phyloP scores from a whole-genome alignment of 2,329 filamentous ascomycete species.

The Amesomyces nigricolor region DNA sequence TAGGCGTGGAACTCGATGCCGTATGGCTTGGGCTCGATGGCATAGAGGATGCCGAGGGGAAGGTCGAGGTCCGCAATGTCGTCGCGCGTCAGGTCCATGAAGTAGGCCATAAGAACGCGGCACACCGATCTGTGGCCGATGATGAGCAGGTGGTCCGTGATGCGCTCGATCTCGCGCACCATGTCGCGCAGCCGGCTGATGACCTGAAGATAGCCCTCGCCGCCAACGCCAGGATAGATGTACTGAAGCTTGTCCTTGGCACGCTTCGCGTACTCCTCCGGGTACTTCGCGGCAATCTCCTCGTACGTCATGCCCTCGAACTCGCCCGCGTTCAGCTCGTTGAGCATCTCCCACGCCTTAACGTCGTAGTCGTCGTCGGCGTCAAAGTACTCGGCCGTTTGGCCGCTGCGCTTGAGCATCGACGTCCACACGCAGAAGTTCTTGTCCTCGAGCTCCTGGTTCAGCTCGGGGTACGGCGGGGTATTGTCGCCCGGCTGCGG shows the following conservation, averaged over 20 bases:
- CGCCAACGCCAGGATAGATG: slow-evolving; percentile 91
- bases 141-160: slow-evolving; percentile 90
- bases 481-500: slow-evolving; percentile 86
- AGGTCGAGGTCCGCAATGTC: slow-evolving; percentile 94
- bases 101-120: slow-evolving; percentile 90
- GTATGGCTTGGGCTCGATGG: slow-evolving; percentile 95
- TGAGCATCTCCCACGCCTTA: slow-evolving; percentile 97
- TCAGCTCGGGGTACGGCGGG: slow-evolving; percentile 85
- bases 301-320: slow-evolving; percentile 96
- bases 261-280: slow-evolving; percentile 75
- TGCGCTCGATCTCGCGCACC: slow-evolving; percentile 94
- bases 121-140: slow-evolving; percentile 90
- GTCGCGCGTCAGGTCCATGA: slow-evolving; percentile 83
- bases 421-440: slow-evolving; percentile 98
- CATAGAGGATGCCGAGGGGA: slow-evolving; percentile 87
- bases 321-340: slow-evolving; percentile 86
- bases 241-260: slow-evolving; percentile 87
- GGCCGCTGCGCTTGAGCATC: slow-evolving; percentile 85
- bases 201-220: slow-evolving; percentile 93
- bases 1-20: slow-evolving; percentile 97
- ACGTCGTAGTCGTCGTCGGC: slow-evolving; percentile 89
- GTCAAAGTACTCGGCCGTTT: slow-evolving; percentile 85
- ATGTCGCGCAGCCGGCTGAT: slow-evolving; percentile 93
- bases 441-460: slow-evolving; percentile 66
- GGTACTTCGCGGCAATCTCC: slow-evolving; percentile 73